Evolutionary conservation across 1,284 basidiomycete genomes (phyloP), one percentile per base, ranked within the genome.

Genomic region (Rhodotorula mucilaginosa): DNA sequence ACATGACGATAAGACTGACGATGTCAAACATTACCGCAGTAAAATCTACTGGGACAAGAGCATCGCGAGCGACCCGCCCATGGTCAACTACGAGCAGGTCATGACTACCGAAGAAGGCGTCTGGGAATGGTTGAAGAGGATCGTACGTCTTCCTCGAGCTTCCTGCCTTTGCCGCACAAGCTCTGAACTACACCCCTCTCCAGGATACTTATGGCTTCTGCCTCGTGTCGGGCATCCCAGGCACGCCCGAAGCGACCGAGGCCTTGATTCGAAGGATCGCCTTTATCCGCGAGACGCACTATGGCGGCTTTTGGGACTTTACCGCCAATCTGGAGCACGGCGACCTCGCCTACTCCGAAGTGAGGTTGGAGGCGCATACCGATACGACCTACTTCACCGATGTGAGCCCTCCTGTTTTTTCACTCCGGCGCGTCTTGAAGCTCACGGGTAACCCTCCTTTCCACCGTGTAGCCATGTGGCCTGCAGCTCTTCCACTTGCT

Each of bases 401-500:
- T n/a, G 76, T 74, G 26, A 52, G 75, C 18, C 1, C 4, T 15
- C 19, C 15, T 16, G n/a, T 12, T n/a, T 29, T 39, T 39, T 39
- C 39, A 15, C 54, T 29, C 4, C n/a, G n/a, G 54, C 13, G 19
- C 52, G 21, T 10, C 1, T 16, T 12, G 54, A 13, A 29, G n/a
- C 54, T 29, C 26, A 6, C 26, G 52, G 29, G n/a, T 56, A 26
- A 31, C 26, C 54, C 26, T n/a, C 5, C 5, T 13, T 23, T 8
- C n/a, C 26, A 5, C n/a, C 26, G 26, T 26, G 12, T 91, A 96
- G 81, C 93, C 96, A 0, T 91, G 90, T 61, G 95, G 96, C 5
- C 83, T 99, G 34, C 96, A 99, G 80, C 84, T 97, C 67, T 98
- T 99, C 83, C 96, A 99, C 81, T 86, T 97, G 47, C 88, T 98